Conservation (phyloP, 805 yeast species). For the Saturnispora ahearnii region DNA sequence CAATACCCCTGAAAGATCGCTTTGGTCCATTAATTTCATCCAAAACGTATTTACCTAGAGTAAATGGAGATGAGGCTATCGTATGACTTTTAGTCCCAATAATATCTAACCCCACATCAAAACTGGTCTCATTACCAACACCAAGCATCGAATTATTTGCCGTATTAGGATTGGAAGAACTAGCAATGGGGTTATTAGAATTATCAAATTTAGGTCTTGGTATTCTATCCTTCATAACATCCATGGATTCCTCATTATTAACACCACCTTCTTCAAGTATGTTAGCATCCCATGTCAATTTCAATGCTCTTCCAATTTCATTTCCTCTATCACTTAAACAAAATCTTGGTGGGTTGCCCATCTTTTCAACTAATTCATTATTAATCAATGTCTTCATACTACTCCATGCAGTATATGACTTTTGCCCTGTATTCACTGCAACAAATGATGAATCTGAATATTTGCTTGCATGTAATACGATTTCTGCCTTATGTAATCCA, state of each 20-base stretch:
- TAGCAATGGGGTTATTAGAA: slow-evolving; percentile 4
- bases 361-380: slow-evolving; percentile 46
- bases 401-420: slow-evolving; percentile 61
- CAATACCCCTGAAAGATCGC: slow-evolving; percentile 8
- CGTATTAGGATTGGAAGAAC: slow-evolving; percentile 3
- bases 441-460: slow-evolving; percentile 52
- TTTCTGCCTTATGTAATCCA: slow-evolving; percentile 60
- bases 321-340: slow-evolving; percentile 63
- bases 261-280: slow-evolving; percentile 21
- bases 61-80: neutral
- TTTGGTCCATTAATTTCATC: neutral
- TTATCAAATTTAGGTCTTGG: neutral
- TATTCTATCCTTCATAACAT: neutral
- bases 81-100: neutral
- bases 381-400: slow-evolving; percentile 54
- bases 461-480: slow-evolving; percentile 43
- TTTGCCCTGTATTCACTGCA: slow-evolving; percentile 42
- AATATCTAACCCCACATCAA: neutral
- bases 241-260: neutral
- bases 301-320: slow-evolving; percentile 49
- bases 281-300: slow-evolving; percentile 25
- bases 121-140: neutral
- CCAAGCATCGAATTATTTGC: slow-evolving; percentile 3
- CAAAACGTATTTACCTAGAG: neutral
- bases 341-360: slow-evolving; percentile 54